Base-by-base conservation (phyloP, 805 yeast genomes). In the Citeromyces matritensis region DNA sequence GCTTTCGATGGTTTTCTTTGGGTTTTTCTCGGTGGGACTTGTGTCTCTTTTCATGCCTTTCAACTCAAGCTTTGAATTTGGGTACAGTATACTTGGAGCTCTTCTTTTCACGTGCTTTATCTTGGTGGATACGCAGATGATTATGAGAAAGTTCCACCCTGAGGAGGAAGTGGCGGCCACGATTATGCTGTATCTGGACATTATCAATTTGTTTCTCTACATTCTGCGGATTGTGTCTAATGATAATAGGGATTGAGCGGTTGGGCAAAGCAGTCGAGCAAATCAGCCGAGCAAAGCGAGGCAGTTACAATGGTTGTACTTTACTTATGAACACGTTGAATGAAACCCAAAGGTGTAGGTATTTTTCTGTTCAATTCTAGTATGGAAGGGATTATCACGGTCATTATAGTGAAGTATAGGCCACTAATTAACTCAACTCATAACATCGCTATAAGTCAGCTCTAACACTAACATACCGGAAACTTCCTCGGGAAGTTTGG, bases 141-240 rank as follows among this genome's bases (percentile, higher is more conserved):
- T 84, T 34, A 65, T 84, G 72, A 73, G 77, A 46, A 73, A 70
- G 35, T 72, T 63, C 42, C 77, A 75, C 44, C 74, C 84, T 27
- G 95, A 84, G 42, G 94, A 85, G 42, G 94, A 82, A 45, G 66
- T 84, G n/a, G 65, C 72, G 26, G 88, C 93, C 32, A 72, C 88
- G 10, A 72, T 85, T 47, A 57, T 70, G 41, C 63, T 85, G 38
- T 84, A 85, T 50, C 63, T 84, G 60, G 95, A 84, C 49, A 69
- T 83, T 30, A 60, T 85, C 53, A 84, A 84, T 54, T 62, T 84
- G 54, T 85, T 84, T 58, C 49, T 84, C 39, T 73, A 70, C 53
- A 73, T 85, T 37, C 63, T 84, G 48, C 62, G 93, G 38, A 65
- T 83, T 26, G 55, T 82, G 12, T 27, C 15, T 23, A 21, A 15